Base-by-base conservation (phyloP, 106 monocot species). In the Phalaenopsis equestris region DNA sequence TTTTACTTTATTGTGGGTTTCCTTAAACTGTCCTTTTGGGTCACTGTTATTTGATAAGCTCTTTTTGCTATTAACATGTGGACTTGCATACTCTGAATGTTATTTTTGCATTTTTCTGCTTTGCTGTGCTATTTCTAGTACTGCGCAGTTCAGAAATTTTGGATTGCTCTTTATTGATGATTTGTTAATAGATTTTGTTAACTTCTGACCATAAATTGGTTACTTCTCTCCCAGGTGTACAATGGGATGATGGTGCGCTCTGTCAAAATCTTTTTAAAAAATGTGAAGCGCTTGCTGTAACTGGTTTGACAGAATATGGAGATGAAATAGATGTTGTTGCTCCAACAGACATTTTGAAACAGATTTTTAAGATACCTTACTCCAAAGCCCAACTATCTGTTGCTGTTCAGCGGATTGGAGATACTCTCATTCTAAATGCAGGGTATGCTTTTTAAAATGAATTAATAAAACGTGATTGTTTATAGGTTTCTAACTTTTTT, bases 341-440 rank as follows among this genome's bases (percentile, higher is more conserved):
- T 42, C 89, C 98, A 39, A 79, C 92, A 39, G 98, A 94, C 84
- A 92, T 98, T 81, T 79, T 98, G 81, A 98, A 98, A 84, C 98
- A 98, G 81, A 94, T 98, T 67, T 98, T 98, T 84, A 94, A 92
- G 80, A 98, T 98, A 83, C 98, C 98, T 56, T 98, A 98, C 83
- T 94, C 98, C 19, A 98, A 98, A 74, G 84, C 92, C 45, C 86
- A 91, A 76, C 61, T 98, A 82, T 98, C 98, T 79, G 87, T 98
- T 81, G 92, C 89, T 41, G 98, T 98, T 84, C 92, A 98, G 56
- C 98, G 92, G 41, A 86, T 98, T 84, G 98, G 98, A 65, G 87
- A 94, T 83, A 92, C 94, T 64, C 94, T 98, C 39, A 98, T 98
- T 78, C 84, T 98, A 57, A 98, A 98, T 81, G 81, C 94, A 81